A percentile compares a stretch with the other conserved stretches of the same genome.
phyloP scores from a whole-genome alignment of 805 yeast species.

The Barnettozyma botsteinii region DNA sequence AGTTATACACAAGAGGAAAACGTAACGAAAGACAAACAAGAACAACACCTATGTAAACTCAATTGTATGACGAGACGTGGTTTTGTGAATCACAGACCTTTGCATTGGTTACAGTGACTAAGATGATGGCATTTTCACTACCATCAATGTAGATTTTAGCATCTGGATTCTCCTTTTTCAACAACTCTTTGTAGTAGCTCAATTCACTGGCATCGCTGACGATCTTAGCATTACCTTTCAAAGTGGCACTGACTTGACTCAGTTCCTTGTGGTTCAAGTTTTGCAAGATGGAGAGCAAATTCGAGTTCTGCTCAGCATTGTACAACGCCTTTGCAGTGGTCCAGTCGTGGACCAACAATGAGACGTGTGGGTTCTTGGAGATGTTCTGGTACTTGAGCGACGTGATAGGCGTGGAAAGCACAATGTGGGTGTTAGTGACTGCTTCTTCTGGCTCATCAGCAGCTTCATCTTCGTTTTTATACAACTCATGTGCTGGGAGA shows the following conservation, averaged over 20 bases:
- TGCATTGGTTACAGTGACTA: slow-evolving; percentile 59
- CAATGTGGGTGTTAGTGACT: slow-evolving; percentile 43
- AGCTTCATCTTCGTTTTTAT: slow-evolving; percentile 12
- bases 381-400: slow-evolving; percentile 77
- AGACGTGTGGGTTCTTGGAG: slow-evolving; percentile 64
- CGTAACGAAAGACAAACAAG: too few relatives aligned
- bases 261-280: slow-evolving; percentile 75
- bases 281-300: slow-evolving; percentile 57
- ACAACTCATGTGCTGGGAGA: slow-evolving; percentile 37
- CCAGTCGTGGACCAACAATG: slow-evolving; percentile 90
- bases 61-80: slow-evolving; percentile 36
- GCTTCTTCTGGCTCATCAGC: slow-evolving; percentile 24
- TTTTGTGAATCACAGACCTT: slow-evolving; percentile 77
- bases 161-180: slow-evolving; percentile 57
- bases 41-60: too few relatives aligned
- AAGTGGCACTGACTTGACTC: slow-evolving; percentile 75
- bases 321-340: slow-evolving; percentile 49
- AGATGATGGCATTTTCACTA: slow-evolving; percentile 58
- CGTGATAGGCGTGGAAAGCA: slow-evolving; percentile 63
- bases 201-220: slow-evolving; percentile 45
- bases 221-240: slow-evolving; percentile 64
- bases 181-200: slow-evolving; percentile 54
- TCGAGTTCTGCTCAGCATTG: slow-evolving; percentile 31
- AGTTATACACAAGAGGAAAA: too few relatives aligned
- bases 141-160: slow-evolving; percentile 64